Evolutionary conservation across 2,329 filamentous ascomycete species (phyloP).

Genomic region (Cadophora sp.): DNA sequence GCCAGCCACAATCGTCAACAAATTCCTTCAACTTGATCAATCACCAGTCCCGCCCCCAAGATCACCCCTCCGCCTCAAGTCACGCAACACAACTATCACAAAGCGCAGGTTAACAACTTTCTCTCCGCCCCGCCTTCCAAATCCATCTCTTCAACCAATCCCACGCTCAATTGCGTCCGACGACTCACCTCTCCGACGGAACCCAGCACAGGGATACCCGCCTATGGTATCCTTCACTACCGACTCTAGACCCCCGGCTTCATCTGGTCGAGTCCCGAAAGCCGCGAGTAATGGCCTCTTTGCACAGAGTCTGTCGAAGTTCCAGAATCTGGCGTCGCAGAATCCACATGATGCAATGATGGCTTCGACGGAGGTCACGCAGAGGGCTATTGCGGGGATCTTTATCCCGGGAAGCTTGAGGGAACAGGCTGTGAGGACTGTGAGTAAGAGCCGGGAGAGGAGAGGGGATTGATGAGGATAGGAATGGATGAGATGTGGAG

Average conservation of each 20-base stretch:
- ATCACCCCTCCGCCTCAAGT: conserved; percentile 28
- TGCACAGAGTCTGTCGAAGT: conserved; percentile 22
- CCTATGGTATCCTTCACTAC: background rate
- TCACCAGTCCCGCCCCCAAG: background rate
- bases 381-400: conserved; percentile 29
- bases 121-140: background rate
- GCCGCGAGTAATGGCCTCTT: conserved; percentile 21
- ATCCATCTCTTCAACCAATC: background rate
- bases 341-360: conserved; percentile 8
- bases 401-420: conserved; percentile 32
- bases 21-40: background rate
- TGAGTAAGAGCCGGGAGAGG: conserved; percentile 27
- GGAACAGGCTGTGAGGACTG: conserved; percentile 31
- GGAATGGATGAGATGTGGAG: background rate
- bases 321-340: conserved; percentile 25
- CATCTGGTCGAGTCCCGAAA: background rate
- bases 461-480: background rate
- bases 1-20: background rate
- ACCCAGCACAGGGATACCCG: background rate
- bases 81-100: background rate
- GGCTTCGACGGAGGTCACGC: conserved; percentile 27
- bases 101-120: conserved; percentile 17
- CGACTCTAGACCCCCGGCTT: background rate
- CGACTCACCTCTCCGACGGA: conserved; percentile 19
- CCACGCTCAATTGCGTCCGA: conserved; percentile 2